A percentile compares a stretch with the other conserved stretches of the same genome.
phyloP scores from a whole-genome alignment of 1,139 yeast species.

The Sugiyamaella paludigena region DNA sequence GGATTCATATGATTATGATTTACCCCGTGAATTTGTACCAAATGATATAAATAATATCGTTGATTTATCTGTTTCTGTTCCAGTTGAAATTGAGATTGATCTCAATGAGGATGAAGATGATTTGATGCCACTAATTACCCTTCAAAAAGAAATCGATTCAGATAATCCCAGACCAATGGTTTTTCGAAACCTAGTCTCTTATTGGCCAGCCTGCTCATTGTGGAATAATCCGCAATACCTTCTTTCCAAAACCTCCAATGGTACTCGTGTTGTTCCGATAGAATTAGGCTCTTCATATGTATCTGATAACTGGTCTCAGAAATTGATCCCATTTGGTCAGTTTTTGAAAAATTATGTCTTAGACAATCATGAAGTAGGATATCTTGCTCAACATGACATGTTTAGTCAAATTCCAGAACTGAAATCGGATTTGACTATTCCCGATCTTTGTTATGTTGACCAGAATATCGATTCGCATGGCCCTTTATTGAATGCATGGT shows the following conservation, averaged over 20 bases:
- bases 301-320: constrained; percentile 24
- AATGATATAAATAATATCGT: too few relatives aligned
- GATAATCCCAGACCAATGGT: constrained; percentile 17
- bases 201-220: constrained; percentile 28
- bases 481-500: constrained; percentile 27
- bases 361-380: constrained; percentile 9
- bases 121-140: background rate
- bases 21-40: too few relatives aligned
- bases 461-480: constrained; percentile 5
- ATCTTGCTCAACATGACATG: constrained; percentile 28
- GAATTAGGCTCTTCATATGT: constrained; percentile 28
- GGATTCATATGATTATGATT: background rate
- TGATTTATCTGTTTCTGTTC: background rate
- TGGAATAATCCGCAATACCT: constrained; percentile 26
- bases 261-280: constrained; percentile 29
- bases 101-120: too few relatives aligned
- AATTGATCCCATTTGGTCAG: constrained; percentile 20
- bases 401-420: constrained; percentile 24
- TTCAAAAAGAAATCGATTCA: background rate
- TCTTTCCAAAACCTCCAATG: constrained; percentile 15
- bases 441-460: constrained; percentile 22
- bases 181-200: constrained; percentile 18
- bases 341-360: constrained; percentile 17
- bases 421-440: constrained; percentile 22
- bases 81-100: too few relatives aligned